Evolutionary conservation across 2,329 filamentous ascomycete species (phyloP), one percentile per base, ranked within the genome.

Genomic region (Pyrenophora teres): DNA sequence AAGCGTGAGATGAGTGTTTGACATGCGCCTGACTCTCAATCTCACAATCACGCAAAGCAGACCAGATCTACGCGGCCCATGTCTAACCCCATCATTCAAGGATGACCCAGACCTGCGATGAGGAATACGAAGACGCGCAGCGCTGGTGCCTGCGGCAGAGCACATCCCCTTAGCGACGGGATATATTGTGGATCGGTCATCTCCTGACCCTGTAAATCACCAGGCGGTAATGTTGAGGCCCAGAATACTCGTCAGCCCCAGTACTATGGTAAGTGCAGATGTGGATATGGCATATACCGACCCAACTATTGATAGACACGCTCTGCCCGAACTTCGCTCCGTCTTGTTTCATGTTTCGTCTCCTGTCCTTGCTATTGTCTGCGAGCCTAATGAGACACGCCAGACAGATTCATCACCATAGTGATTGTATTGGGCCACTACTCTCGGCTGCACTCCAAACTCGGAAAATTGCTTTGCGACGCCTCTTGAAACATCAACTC

Each of bases 141-240:
- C 37, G 50, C 50, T 43, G 50, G 40, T 44, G 30, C 43, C 30
- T 45, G 41, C 36, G 27, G 50, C 50, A 43, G 46, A 40, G 48
- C 40, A 43, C 40, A n/a, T 40, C 36, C n/a, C 31, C 40, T 43
- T 50, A 35, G 46, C 40, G 46, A 43, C 40, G 40, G 30, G 40
- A 39, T 35, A 38, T 25, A 50, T 35, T 40, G 40, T 36, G 46
- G 13, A 50, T 25, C 19, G 40, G 27, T 40, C 46, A 40, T 50
- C 23, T 41, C 37, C 13, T 35, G 46, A 53, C 40, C 50, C 50
- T 50, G 50, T 35, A 12, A 30, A 52, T 49, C 39, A 30, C 27
- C 9, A 33, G 3, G 32, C 38, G 25, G 27, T 6, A 32, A 40
- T 13, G 32, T 36, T 10, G 39, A 31, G 40, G 35, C 40, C 38